Evolutionary conservation across 306 rosid genomes (phyloP), one percentile per base, ranked within the genome.

Genomic region (Alnus rubra): DNA sequence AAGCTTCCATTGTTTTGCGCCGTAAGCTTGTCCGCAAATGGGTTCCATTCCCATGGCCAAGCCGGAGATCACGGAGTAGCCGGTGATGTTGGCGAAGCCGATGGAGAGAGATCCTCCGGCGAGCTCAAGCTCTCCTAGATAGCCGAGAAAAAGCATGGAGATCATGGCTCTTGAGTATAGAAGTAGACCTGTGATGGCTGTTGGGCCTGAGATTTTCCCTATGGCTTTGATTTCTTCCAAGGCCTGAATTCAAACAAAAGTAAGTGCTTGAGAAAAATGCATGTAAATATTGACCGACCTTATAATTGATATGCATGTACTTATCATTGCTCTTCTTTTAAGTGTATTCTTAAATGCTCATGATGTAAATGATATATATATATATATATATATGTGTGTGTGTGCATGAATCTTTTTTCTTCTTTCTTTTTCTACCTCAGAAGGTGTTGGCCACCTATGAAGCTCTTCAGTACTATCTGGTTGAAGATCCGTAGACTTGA

Each of bases 41-140:
- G 98, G 98, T 73, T 96, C 99, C 99, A 96, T 96, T 73, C 99
- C 99, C 97, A 93, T 93, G 79, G 99, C 99, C 28, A 96, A 76
- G 0, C 99, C 99, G 2, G 99, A 93, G 76, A 96, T 88, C 1
- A 96, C 96, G 9, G 99, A 96, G 93, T 96, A 96, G 68, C 99
- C 99, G 2, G 96, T 96, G 83, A 96, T 96, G 89, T 96, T 96
- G 6, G 99, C 99, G 35, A 96, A 91, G 2, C 98, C 98, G 16
- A 96, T 96, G 0, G 98, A 84, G 45, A 96, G 99, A 1, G 99
- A 96, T 0, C 99, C 99, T 1, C 96, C 99, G 0, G 99, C 98
- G 0, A 96, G 96, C 68, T 96, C 92, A 31, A 82, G 88, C 80
- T 96, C 99, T 0, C 99, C 99, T 0, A 96, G 98, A 69, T 93